Evolutionary conservation across 441 rosid species (phyloP).

Genomic region (Populus hybrid): DNA sequence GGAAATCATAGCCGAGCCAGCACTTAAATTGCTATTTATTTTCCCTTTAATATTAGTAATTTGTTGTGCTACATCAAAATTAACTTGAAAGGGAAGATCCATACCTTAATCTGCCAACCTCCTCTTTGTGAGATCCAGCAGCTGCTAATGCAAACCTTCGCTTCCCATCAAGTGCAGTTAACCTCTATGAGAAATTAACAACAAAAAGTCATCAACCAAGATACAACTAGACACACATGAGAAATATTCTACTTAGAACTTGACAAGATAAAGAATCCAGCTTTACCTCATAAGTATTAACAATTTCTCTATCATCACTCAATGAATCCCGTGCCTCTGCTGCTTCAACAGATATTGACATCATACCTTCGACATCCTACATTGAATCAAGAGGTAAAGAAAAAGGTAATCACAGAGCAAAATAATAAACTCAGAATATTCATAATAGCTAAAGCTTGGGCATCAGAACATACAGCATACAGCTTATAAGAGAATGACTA

Average conservation of each 20-base stretch:
- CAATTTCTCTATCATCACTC: conserved; percentile 92
- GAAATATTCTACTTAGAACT: conserved; percentile 3
- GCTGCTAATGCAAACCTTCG: conserved; percentile 99
- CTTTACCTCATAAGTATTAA: conserved; percentile 88
- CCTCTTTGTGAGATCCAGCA: conserved; percentile 85
- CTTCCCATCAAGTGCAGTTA: conserved; percentile 98
- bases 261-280: conserved; percentile 11
- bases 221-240: neutral
- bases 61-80: conserved; percentile 9
- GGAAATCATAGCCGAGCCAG: neutral
- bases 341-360: conserved; percentile 99
- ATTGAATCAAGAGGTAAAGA: conserved; percentile 17
- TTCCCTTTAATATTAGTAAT: neutral
- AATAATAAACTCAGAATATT: neutral
- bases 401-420: conserved; percentile 3
- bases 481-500: neutral
- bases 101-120: conserved; percentile 91
- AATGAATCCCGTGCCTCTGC: conserved; percentile 88
- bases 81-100: conserved; percentile 23
- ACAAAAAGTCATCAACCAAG: conserved; percentile 12
- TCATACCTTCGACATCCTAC: conserved; percentile 99
- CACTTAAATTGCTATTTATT: neutral
- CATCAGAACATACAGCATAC: neutral
- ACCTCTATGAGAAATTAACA: conserved; percentile 48
- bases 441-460: conserved; percentile 1